phyloP scores from a whole-genome alignment of 2,329 filamentous ascomycete species.

The Nemania serpens region DNA sequence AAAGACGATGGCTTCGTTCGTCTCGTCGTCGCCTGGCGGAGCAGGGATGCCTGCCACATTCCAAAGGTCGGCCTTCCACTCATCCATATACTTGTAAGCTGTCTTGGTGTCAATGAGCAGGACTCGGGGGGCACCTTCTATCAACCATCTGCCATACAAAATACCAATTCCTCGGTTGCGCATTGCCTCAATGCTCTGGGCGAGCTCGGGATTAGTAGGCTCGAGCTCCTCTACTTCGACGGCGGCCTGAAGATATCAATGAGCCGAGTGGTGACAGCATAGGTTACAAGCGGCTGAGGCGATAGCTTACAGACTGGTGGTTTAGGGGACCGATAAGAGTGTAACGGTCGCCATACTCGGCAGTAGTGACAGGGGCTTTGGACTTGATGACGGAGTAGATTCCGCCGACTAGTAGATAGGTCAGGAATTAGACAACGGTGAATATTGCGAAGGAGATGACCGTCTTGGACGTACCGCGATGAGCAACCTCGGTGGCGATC shows the following conservation, averaged over 20 bases:
- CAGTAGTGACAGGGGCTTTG: slow-evolving; percentile 95
- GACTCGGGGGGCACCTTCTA: slow-evolving; percentile 92
- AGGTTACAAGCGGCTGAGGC: slow-evolving; percentile 1
- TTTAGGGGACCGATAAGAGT: slow-evolving; percentile 95
- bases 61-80: slow-evolving; percentile 98
- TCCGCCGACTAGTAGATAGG: slow-evolving; percentile 72
- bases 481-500: slow-evolving; percentile 94
- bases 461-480: slow-evolving; percentile 71
- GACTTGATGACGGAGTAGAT: slow-evolving; percentile 99
- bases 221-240: slow-evolving; percentile 95
- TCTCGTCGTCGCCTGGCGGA: slow-evolving; percentile 88
- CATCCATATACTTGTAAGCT: slow-evolving; percentile 86
- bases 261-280: not conserved
- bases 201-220: slow-evolving; percentile 78
- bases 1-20: slow-evolving; percentile 96
- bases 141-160: slow-evolving; percentile 94
- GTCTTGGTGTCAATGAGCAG: slow-evolving; percentile 94
- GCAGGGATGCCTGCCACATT: slow-evolving; percentile 91
- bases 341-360: slow-evolving; percentile 97
- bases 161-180: slow-evolving; percentile 86
- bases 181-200: slow-evolving; percentile 88
- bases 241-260: slow-evolving; percentile 66
- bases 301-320: slow-evolving; percentile 73
- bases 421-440: slow-evolving; percentile 29
- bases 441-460: slow-evolving; percentile 4